phyloP scores from a whole-genome alignment of 129 eudicot genomes.

The Erigeron canadensis region DNA sequence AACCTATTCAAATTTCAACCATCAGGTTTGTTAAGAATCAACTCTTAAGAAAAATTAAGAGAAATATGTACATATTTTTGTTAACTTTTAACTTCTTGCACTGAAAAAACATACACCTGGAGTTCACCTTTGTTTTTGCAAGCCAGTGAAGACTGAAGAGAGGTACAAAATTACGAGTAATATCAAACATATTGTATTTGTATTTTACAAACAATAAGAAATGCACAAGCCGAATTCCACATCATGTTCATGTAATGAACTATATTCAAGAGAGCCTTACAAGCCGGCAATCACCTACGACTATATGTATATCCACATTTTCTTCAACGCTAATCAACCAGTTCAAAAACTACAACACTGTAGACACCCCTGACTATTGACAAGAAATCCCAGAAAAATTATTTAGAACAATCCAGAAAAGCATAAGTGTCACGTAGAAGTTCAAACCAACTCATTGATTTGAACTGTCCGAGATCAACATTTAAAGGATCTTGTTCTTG shows the following conservation, averaged over 20 bases:
- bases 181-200: conserved; percentile 7
- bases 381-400: conserved; percentile 9
- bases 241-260: conserved; percentile 21
- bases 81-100: too few relatives aligned
- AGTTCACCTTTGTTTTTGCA: background rate
- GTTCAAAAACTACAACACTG: conserved; percentile 11
- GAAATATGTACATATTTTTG: too few relatives aligned
- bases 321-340: conserved; percentile 23
- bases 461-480: conserved; percentile 20
- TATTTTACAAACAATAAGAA: conserved; percentile 12
- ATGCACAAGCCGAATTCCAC: conserved; percentile 20
- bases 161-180: conserved; percentile 3
- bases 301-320: conserved; percentile 35
- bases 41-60: too few relatives aligned
- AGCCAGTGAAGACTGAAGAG: background rate
- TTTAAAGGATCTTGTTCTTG: conserved; percentile 51
- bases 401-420: conserved; percentile 13
- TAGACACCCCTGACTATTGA: conserved; percentile 1
- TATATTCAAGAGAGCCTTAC: conserved; percentile 24
- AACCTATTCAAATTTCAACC: too few relatives aligned
- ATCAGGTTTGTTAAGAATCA: too few relatives aligned
- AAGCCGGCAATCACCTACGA: conserved; percentile 26
- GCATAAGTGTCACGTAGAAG: conserved; percentile 30
- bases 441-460: conserved; percentile 19
- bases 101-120: background rate